A percentile compares a stretch with the other conserved stretches of the same genome.
Conservation (phyloP, 1,284 basidiomycete genomes). For the Grifola frondosa region DNA sequence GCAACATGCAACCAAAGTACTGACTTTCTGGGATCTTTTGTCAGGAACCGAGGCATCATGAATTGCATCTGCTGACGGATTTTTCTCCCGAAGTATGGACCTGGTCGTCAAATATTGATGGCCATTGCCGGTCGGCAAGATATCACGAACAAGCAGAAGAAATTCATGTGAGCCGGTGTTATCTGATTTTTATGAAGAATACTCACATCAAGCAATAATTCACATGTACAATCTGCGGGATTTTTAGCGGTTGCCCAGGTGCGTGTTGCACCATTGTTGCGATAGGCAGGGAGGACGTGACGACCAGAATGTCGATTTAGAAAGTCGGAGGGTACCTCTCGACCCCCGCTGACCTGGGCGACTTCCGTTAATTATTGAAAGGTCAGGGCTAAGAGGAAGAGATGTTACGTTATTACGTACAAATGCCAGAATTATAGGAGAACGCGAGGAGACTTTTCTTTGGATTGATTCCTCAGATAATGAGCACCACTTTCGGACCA, state of each 20-base stretch:
- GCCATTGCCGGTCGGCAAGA: slow-evolving; percentile 13
- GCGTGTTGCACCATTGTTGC: no score
- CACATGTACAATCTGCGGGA: slow-evolving; percentile 13
- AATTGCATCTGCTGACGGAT: no score
- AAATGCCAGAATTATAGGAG: slow-evolving; percentile 34
- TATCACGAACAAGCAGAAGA: slow-evolving; percentile 14
- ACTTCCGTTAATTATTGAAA: neutral
- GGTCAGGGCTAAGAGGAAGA: slow-evolving; percentile 6
- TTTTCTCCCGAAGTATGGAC: no score
- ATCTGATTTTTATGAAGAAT: slow-evolving; percentile 20
- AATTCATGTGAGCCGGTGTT: slow-evolving; percentile 23
- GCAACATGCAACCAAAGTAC: no score
- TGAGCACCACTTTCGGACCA: slow-evolving; percentile 55
- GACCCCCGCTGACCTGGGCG: neutral
- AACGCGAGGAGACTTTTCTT: no score
- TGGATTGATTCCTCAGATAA: slow-evolving; percentile 57
- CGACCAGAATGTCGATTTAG: neutral
- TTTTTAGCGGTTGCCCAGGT: slow-evolving; percentile 7
- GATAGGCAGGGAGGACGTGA: no score
- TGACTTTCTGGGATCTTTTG: no score
- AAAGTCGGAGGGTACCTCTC: no score
- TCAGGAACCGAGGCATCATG: no score
- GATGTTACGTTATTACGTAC: slow-evolving; percentile 59
- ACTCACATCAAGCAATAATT: slow-evolving; percentile 18
- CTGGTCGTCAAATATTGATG: no score